Evolutionary conservation across 2,329 filamentous ascomycete genomes (phyloP).

Genomic region (Xylaria arbuscula): DNA sequence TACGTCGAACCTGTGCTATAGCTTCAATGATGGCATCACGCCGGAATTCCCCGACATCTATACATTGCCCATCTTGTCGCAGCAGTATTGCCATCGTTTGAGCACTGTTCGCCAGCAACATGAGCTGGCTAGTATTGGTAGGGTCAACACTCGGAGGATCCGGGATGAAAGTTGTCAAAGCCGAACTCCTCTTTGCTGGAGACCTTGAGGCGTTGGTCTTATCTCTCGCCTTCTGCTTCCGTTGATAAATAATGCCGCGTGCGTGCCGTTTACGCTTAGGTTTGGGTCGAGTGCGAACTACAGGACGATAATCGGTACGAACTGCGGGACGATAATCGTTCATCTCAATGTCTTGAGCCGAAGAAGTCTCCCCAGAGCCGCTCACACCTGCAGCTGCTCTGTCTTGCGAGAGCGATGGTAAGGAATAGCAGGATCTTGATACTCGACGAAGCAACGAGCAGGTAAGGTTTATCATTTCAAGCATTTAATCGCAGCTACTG

Average conservation of each 20-base stretch:
- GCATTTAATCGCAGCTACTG: slow-evolving; percentile 26
- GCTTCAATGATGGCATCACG: not conserved
- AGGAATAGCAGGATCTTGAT: slow-evolving; percentile 39
- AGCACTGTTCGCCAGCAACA: slow-evolving; percentile 28
- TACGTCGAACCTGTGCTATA: not conserved
- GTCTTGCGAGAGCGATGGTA: slow-evolving; percentile 40
- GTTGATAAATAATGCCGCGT: slow-evolving; percentile 28
- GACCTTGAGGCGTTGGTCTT: slow-evolving; percentile 25
- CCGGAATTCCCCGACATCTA: not conserved
- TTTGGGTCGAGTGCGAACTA: slow-evolving; percentile 26
- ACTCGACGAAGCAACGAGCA: slow-evolving; percentile 44
- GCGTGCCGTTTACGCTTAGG: slow-evolving; percentile 25
- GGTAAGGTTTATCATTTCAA: slow-evolving; percentile 35
- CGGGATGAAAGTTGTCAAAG: slow-evolving; percentile 28
- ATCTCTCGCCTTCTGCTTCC: slow-evolving; percentile 29
- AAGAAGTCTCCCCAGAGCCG: slow-evolving; percentile 28
- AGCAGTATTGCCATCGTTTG: slow-evolving; percentile 24
- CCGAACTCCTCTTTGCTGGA: slow-evolving; percentile 23
- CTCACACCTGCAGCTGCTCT: slow-evolving; percentile 39
- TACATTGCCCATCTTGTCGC: too few species aligned
- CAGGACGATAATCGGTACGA: slow-evolving; percentile 11
- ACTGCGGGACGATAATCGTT: slow-evolving; percentile 18
- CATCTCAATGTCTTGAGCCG: slow-evolving; percentile 28
- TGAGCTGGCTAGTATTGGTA: slow-evolving; percentile 27
- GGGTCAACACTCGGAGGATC: slow-evolving; percentile 26